Conservation (phyloP, 768 basidiomycete species). For the Suillus lakei region DNA sequence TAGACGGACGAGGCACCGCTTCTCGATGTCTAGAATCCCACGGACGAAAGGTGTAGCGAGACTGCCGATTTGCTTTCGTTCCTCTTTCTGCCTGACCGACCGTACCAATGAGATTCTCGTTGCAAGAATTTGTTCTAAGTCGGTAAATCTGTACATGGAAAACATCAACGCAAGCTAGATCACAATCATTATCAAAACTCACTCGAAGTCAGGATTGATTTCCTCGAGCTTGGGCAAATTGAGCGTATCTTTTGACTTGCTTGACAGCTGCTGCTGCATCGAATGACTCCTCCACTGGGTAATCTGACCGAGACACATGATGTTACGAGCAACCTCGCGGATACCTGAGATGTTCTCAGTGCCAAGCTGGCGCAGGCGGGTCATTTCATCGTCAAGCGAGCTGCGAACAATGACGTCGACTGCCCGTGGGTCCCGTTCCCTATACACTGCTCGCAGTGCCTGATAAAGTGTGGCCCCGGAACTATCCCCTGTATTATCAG, state of each 20-base stretch:
- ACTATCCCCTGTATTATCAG: conserved; percentile 54
- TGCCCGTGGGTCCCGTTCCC: conserved; percentile 63
- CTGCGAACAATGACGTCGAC: conserved; percentile 55
- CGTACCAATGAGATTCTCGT: conserved; percentile 83
- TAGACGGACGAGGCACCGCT: conserved; percentile 68
- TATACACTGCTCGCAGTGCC: conserved; percentile 80
- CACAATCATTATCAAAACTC: conserved; percentile 31
- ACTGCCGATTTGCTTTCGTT: conserved; percentile 77
- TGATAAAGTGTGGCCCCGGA: conserved; percentile 72
- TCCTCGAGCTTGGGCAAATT: conserved; percentile 50
- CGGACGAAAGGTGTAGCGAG: conserved; percentile 57
- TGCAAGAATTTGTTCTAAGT: conserved; percentile 78
- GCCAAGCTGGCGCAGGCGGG: conserved; percentile 64
- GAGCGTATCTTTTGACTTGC: conserved; percentile 37
- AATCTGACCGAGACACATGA: conserved; percentile 85
- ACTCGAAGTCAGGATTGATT: conserved; percentile 70
- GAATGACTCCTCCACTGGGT: conserved; percentile 57
- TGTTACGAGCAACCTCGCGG: conserved; percentile 63
- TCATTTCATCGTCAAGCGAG: conserved; percentile 64
- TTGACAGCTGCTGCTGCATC: conserved; percentile 31
- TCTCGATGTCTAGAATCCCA: conserved; percentile 64
- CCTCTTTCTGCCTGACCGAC: conserved; percentile 69
- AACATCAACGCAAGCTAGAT: not conserved
- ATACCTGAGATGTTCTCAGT: conserved; percentile 84
- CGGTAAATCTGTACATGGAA: conserved; percentile 58